Base-by-base conservation (phyloP, 2,329 filamentous ascomycete genomes). In the Nectriaceae sp. region DNA sequence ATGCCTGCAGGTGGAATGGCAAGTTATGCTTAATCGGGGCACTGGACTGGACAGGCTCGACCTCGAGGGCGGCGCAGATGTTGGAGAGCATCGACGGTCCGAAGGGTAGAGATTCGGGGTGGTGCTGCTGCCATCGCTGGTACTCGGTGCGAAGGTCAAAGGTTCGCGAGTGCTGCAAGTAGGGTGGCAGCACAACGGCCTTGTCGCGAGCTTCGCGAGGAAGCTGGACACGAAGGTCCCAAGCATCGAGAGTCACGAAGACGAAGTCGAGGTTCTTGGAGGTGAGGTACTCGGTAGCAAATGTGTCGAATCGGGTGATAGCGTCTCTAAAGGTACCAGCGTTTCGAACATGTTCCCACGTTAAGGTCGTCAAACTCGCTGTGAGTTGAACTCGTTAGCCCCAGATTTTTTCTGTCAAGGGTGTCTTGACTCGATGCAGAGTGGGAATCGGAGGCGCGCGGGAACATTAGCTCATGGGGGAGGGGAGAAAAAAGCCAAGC, bases 11-110 rank as follows among this genome's bases (percentile, higher is more conserved):
- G 69, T 99, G 94, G 76, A 99, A 99, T 11, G 94, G 94, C 33
- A 99, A 81, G 69, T 97, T 97, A 71, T 97, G 94, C 75, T 97
- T 99, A 75, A 99, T 97, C 38, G 94, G 94, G 47, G 94, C 93
- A 65, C 92, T 97, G 11, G 92, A 93, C 74, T 97, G 92, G 31
- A 99, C 91, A 47, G 95, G 92, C 73, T 99, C 94, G 40, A 99
- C 94, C 74, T 99, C 94, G 45, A 99, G 85, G 46, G 94, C 94
- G 55, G 94, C 94, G 76, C 94, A 99, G 70, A 99, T 99, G 73
- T 97, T 97, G 62, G 92, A 88, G 57, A 99, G 81, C 70, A 94
- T 95, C 50, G 90, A 96, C 42, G 94, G 93, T 16, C 93, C 94
- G 66, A 97, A 99, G 3, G 94, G 93, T 46, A 99, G 82, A 48